Evolutionary conservation across 2,329 filamentous ascomycete genomes (phyloP), one percentile per base, ranked within the genome.

Genomic region (Monosporascus sp.): DNA sequence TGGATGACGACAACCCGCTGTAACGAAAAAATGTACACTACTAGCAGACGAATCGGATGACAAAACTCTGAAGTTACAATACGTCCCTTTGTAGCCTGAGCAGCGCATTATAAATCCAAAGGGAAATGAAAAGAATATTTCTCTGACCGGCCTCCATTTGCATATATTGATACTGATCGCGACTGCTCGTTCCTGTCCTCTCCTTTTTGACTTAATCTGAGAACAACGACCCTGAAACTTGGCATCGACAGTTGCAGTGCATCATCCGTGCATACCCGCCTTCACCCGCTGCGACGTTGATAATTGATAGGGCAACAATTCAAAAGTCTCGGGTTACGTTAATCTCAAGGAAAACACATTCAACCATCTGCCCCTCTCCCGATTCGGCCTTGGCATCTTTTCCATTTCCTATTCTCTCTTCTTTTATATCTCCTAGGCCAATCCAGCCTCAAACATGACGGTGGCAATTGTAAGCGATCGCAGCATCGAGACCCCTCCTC

Each of bases 401-500:
- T 43, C 2, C 19, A 19, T 46, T n/a, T 22, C 2, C 22, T 11
- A 7, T 17, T 16, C 17, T 3, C 24, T 7, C 2, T 46, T 16
- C 43, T 7, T 27, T 22, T 26, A 26, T 22, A n/a, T 17, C 17
- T n/a, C 20, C 22, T 24, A 14, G 26, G 24, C 3, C 22, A 26
- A 26, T 20, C n/a, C 17, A 44, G 6, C 24, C 24, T 7, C 43
- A 46, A 26, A 35, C 49, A 67, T 65, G 66, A 64, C 65, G 43
- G 59, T 64, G 46, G 46, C 64, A 3, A 54, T 63, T n/a, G 16
- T 14, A 19, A 46, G n/a, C 52, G 60, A 64, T 26, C 52, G 62
- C 43, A 75, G 82, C 51, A 86, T 89, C 66, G 81, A 87, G 64
- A 92, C 89, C 54, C 88, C 89, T 59, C 86, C 87, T 49, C 80